Base-by-base conservation (phyloP, 257 asterid genomes). In the Eucommia ulmoides region DNA sequence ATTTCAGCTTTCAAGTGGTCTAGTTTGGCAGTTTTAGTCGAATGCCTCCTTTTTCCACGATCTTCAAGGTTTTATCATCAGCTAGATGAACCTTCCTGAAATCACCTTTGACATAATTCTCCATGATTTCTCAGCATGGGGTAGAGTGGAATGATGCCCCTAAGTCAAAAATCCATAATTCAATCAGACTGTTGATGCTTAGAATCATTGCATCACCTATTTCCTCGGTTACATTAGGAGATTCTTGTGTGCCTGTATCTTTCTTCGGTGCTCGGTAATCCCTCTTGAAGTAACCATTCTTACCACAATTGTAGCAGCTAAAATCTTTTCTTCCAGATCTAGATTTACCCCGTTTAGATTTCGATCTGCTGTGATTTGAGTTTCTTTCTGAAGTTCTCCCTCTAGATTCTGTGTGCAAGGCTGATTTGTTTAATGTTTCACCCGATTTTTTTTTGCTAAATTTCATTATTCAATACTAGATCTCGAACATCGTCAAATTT, bases 81-180 rank as follows among this genome's bases (percentile, higher is more conserved):
- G 45, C 45, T 0, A 50, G 22, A 19, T 50, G 14, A 17, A 50
- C 51, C 20, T 41, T 49, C 29, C 29, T 21, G 19, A 8, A 33
- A 6, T 33, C 25, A 20, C 51, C 48, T 15, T 14, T 11, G 15
- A 33, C 35, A 50, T 49, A 49, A 23, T 38, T 50, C 8, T 33
- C 20, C 23, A 57, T 7, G 15, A 48, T 18, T 16, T 29, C 45
- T 5, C 26, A 22, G 48, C 26, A 8, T 18, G 50, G 8, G 9
- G 56, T 49, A n/a, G 50, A 12, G 23, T 58, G 51, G 17, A 58
- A 35, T 5, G 22, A 58, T 26, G 50, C 49, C 2, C 50, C 35
- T 12, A 21, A 58, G 3, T 58, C 50, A 1, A 58, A 23, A 16
- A 58, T 38, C 51, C 20, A 58, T 3, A 26, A 58, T 7, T 35